Conservation (phyloP, 2,329 filamentous ascomycete genomes). For the Colletotrichum shisoi region DNA sequence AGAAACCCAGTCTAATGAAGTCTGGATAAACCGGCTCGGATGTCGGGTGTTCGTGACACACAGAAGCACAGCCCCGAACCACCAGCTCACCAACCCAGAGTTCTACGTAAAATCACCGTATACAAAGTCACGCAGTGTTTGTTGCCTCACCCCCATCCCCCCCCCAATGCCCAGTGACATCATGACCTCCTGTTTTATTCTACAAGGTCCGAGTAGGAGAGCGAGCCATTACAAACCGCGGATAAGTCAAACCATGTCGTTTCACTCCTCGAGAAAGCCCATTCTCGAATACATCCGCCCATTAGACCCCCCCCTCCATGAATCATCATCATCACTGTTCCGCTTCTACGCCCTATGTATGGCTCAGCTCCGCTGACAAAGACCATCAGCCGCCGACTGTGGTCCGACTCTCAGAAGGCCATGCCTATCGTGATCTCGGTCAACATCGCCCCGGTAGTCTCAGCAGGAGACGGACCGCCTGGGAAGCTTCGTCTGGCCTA, state of each 20-base stretch:
- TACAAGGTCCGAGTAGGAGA: no score
- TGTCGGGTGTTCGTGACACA: constrained; percentile 7
- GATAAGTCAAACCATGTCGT: constrained; percentile 8
- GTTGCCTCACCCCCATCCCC: constrained; percentile 3
- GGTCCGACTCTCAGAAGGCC: constrained; percentile 31
- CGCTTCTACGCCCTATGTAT: constrained; percentile 15
- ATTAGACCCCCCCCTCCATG: neutral
- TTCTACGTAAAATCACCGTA: no score
- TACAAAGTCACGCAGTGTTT: neutral
- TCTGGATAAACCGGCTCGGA: constrained; percentile 30
- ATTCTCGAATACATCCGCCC: neutral
- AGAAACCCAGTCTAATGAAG: neutral
- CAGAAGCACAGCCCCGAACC: neutral
- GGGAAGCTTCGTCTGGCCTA: neutral
- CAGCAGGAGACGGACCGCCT: neutral
- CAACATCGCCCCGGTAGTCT: neutral
- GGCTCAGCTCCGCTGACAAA: constrained; percentile 16
- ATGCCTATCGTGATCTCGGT: constrained; percentile 19
- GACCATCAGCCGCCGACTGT: constrained; percentile 44
- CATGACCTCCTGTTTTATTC: constrained; percentile 20
- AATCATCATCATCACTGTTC: constrained; percentile 14
- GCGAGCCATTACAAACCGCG: no score
- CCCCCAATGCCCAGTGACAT: constrained; percentile 31
- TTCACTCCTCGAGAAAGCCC: constrained; percentile 2
- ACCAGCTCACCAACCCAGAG: neutral